A percentile compares a stretch with the other conserved stretches of the same genome.
Conservation (phyloP, 2,329 filamentous ascomycete genomes). For the Botryotinia narcissicola region DNA sequence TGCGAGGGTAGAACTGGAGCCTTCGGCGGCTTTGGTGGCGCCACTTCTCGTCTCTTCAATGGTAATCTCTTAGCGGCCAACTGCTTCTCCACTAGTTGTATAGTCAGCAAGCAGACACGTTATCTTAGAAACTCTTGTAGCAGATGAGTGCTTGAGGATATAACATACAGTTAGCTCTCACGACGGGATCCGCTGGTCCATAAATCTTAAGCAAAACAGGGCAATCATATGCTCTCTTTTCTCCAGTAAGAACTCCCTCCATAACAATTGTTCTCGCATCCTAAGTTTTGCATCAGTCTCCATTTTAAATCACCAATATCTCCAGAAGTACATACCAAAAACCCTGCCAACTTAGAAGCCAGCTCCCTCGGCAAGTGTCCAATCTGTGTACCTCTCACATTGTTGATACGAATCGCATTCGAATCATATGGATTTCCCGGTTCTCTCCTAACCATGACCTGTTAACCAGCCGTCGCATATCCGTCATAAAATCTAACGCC, state of each 20-base stretch:
- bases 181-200: constrained; percentile 58
- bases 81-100: constrained; percentile 1
- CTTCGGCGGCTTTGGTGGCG: constrained; percentile 49
- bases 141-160: not conserved
- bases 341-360: constrained; percentile 69
- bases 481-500: constrained; percentile 60
- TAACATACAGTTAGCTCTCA: constrained; percentile 43
- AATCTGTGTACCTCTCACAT: constrained; percentile 72
- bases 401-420: constrained; percentile 77
- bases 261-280: constrained; percentile 60
- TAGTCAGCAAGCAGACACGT: not conserved
- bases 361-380: constrained; percentile 70
- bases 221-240: constrained; percentile 67
- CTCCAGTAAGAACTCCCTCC: constrained; percentile 67
- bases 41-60: constrained; percentile 31
- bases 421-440: constrained; percentile 66
- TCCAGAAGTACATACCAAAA: constrained; percentile 54
- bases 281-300: constrained; percentile 31
- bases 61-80: not conserved
- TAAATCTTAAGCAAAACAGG: constrained; percentile 68
- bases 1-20: constrained; percentile 53
- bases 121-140: not conserved
- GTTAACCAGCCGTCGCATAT: constrained; percentile 59
- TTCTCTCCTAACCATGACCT: constrained; percentile 62
- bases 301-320: not conserved